These are phyloP conservation scores for Gypsophila paniculata DNA, from an alignment of 179 eudicot genomes.

Conservation along the genomic window DNA sequence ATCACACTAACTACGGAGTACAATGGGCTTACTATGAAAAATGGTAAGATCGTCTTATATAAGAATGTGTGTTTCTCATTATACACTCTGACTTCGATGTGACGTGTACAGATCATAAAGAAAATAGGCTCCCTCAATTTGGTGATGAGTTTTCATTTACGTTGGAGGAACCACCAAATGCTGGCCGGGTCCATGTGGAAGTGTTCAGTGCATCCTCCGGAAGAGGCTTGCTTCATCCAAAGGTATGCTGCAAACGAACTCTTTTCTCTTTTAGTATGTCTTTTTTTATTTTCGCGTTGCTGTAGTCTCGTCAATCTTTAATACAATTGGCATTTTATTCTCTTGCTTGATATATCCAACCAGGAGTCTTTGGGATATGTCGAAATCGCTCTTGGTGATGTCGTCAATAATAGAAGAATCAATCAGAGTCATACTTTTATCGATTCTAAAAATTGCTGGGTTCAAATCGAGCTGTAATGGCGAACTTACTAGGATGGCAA, in stretches of 20 bases:
- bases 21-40: no score
- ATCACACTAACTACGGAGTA: no score
- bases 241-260: slow-evolving; percentile 39
- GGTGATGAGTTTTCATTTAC: slow-evolving; percentile 38
- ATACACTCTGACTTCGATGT: no score
- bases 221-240: slow-evolving; percentile 73
- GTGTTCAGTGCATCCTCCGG: slow-evolving; percentile 52
- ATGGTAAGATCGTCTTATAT: no score
- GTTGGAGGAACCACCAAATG: slow-evolving; percentile 37
- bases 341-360: slow-evolving; percentile 6
- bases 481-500: slow-evolving; percentile 54
- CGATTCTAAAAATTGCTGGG: slow-evolving; percentile 61
- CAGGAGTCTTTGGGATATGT: slow-evolving; percentile 84
- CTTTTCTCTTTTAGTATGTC: no score
- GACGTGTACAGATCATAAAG: no score
- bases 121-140: slow-evolving; percentile 44
- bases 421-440: slow-evolving; percentile 70
- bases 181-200: slow-evolving; percentile 42
- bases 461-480: slow-evolving; percentile 86
- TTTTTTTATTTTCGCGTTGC: no score
- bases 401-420: slow-evolving; percentile 74
- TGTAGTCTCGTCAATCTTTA: no score
- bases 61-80: no score
- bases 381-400: slow-evolving; percentile 71
- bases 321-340: not conserved